These are phyloP conservation scores for Lasiodiplodia theobromae DNA, from an alignment of 2,329 filamentous ascomycete species.

Conservation along the genomic window DNA sequence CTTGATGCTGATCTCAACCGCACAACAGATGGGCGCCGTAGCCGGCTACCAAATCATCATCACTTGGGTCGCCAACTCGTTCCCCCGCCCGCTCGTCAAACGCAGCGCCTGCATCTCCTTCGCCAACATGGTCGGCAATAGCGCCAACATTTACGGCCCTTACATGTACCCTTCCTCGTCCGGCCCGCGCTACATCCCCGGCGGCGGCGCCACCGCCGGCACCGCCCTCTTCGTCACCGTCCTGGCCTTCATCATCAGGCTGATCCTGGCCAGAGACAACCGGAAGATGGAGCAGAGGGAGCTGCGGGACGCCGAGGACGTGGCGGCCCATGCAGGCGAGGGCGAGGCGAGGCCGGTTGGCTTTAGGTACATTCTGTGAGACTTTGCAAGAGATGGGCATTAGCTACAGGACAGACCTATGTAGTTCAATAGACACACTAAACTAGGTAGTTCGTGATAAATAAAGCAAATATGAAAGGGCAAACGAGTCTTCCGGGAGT, in stretches of 20 bases:
- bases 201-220: constrained; percentile 45
- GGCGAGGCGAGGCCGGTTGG: constrained; percentile 13
- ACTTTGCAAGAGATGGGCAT: no score
- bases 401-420: no score
- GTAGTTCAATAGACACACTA: no score
- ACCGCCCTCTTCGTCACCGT: constrained; percentile 46
- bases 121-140: constrained; percentile 45
- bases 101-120: constrained; percentile 41
- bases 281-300: constrained; percentile 39
- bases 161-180: constrained; percentile 44
- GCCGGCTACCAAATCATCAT: constrained; percentile 43
- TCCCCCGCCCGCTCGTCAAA: constrained; percentile 45
- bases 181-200: constrained; percentile 48
- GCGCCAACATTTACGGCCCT: constrained; percentile 45
- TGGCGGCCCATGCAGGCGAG: background rate
- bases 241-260: constrained; percentile 44
- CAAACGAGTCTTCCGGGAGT: no score
- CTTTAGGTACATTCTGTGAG: constrained; percentile 29
- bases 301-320: constrained; percentile 19
- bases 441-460: no score
- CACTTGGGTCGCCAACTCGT: constrained; percentile 43
- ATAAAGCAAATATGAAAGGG: no score
- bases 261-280: constrained; percentile 46
- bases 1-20: background rate
- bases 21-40: constrained; percentile 34